phyloP scores from a whole-genome alignment of 768 basidiomycete genomes.

The Leccinum boreale region DNA sequence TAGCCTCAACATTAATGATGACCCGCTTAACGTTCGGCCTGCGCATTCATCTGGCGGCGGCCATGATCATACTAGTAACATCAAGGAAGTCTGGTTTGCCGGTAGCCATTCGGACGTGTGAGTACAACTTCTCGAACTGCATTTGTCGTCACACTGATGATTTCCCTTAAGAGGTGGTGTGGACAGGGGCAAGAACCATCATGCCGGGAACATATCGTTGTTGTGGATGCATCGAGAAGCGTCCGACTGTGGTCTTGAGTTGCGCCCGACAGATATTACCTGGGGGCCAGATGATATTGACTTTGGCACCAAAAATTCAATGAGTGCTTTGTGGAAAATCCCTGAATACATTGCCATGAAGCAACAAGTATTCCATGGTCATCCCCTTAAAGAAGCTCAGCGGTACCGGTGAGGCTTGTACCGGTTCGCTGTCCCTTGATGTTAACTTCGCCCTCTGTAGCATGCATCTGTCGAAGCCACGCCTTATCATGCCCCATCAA shows the following conservation, averaged over 20 bases:
- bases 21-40: neutral
- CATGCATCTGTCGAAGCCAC: slow-evolving; percentile 7
- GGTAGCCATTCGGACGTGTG: slow-evolving; percentile 24
- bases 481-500: slow-evolving; percentile 3
- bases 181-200: slow-evolving; percentile 1
- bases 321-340: slow-evolving; percentile 2
- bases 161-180: slow-evolving; percentile 7
- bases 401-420: slow-evolving; percentile 11
- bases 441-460: neutral
- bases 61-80: slow-evolving; percentile 33
- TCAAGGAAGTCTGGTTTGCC: neutral
- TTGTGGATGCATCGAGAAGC: neutral
- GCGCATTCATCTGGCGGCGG: neutral
- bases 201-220: neutral
- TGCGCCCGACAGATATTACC: slow-evolving; percentile 15
- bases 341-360: slow-evolving; percentile 11
- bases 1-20: slow-evolving; percentile 12
- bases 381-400: neutral
- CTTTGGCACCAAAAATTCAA: slow-evolving; percentile 12
- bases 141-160: neutral
- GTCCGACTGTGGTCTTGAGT: neutral
- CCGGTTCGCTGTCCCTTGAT: neutral
- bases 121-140: neutral
- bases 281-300: slow-evolving; percentile 16
- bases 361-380: slow-evolving; percentile 1